Base-by-base conservation (phyloP, 768 basidiomycete species). In the Amanita thiersii region DNA sequence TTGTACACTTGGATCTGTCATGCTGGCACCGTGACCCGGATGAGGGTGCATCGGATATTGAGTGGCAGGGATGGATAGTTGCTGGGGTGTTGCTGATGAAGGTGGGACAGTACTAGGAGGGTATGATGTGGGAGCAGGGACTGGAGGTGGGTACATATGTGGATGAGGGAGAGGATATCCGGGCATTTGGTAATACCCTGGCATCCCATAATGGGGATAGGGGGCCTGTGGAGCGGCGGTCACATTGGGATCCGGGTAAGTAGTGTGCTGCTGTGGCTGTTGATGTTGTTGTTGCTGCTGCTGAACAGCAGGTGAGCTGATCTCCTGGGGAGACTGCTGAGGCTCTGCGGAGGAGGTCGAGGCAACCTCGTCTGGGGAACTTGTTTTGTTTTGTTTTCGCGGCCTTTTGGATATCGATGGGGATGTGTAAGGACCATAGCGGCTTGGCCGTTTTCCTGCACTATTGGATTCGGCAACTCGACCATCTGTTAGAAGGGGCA, bases 401-500 rank as follows among this genome's bases (percentile, higher is more conserved):
- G 56, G 21, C n/a, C 62, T 62, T 52, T 71, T 73, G 39, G 55
- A 26, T 5, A 41, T 35, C 11, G 53, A 44, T 5, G 55, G 50
- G 1, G 57, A 40, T 9, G 51, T 50, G 43, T 73, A 73, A 3
- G 75, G 73, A 23, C 61, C 63, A 48, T 49, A 73, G 15, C 73
- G 65, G 47, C 65, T 66, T 30, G 43, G 43, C 10, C 69, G 68
- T 50, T 70, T 73, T 30, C 55, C 60, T 17, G 47, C 28, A 14
- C 48, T 46, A 14, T 43, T 37, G 11, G 50, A 32, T 23, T 72
- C 73, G 1, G 66, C 47, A 18, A 66, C 45, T 36, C 67, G 69
- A 20, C 64, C 63, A 29, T 74, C 72, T 1, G 66, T 68, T 29
- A 75, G 65, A 28, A 77, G 71, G 9, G 73, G 73, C 19, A 70